Conservation (phyloP, 1,284 basidiomycete genomes). For the Hortiboletus rubellus region DNA sequence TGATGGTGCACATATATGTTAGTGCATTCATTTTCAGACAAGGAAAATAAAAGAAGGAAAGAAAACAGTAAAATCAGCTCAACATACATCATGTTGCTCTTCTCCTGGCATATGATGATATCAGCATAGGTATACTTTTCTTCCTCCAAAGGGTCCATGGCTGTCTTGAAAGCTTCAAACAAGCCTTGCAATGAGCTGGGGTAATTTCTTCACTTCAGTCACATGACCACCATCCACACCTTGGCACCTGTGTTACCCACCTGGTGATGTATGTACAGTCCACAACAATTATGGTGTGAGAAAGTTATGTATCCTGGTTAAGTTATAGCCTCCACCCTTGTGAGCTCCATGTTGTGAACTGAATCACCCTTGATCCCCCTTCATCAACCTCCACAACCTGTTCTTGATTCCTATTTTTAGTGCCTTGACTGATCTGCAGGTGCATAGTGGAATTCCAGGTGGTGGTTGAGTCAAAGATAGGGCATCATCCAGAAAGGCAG, state of each 20-base stretch:
- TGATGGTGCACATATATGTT: background rate
- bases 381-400: no score
- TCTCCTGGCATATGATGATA: conserved; percentile 10
- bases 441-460: background rate
- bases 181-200: background rate
- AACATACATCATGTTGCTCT: conserved; percentile 10
- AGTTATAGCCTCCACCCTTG: conserved; percentile 9
- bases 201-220: background rate
- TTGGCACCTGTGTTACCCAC: no score
- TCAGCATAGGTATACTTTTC: background rate
- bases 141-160: no score
- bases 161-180: no score
- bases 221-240: conserved; percentile 1
- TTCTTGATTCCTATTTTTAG: no score
- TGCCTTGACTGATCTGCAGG: background rate
- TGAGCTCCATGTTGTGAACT: background rate
- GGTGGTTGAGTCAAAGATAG: background rate
- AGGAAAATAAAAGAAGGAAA: no score
- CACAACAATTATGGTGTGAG: conserved; percentile 9
- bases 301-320: conserved; percentile 1
- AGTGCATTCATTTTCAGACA: no score
- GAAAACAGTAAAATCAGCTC: background rate
- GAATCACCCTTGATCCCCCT: no score
- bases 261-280: background rate
- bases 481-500: background rate